Evolutionary conservation across 164 flowering plant genomes (phyloP).

Genomic region (Stephania cephalantha): DNA sequence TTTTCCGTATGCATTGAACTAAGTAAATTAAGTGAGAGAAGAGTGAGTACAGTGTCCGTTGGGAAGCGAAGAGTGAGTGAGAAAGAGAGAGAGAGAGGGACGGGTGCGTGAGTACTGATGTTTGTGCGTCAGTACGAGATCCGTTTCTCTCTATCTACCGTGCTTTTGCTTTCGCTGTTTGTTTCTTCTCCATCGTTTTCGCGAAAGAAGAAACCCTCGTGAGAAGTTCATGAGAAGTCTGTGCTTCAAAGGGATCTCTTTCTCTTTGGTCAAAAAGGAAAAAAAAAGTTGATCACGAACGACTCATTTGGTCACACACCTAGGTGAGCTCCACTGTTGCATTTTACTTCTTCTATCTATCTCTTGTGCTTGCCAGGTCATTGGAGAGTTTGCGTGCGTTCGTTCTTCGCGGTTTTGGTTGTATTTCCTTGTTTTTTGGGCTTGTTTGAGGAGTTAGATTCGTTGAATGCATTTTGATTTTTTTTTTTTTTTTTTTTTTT

Average conservation of each 20-base stretch:
- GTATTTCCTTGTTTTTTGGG: neutral
- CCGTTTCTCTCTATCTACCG: constrained; percentile 9
- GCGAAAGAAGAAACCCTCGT: constrained; percentile 31
- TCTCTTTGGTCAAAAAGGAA: constrained; percentile 5
- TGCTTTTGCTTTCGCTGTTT: neutral
- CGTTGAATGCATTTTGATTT: no score
- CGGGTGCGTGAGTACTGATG: neutral
- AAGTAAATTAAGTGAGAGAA: neutral
- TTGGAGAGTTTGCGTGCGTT: neutral
- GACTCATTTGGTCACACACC: constrained; percentile 36
- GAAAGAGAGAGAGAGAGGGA: neutral
- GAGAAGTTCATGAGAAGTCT: constrained; percentile 42
- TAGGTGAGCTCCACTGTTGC: constrained; percentile 15
- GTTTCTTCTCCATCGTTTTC: constrained; percentile 27
- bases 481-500: neutral
- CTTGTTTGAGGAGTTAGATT: no score
- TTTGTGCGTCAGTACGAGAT: neutral
- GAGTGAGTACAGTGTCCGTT: neutral
- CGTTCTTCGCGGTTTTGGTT: neutral
- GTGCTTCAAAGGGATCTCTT: constrained; percentile 20
- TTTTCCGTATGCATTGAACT: neutral
- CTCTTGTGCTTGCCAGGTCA: neutral
- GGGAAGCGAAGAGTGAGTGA: neutral
- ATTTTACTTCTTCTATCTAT: neutral
- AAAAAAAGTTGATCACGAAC: constrained; percentile 20